phyloP scores from a whole-genome alignment of 306 rosid species.

The Leucaena leucocephala region DNA sequence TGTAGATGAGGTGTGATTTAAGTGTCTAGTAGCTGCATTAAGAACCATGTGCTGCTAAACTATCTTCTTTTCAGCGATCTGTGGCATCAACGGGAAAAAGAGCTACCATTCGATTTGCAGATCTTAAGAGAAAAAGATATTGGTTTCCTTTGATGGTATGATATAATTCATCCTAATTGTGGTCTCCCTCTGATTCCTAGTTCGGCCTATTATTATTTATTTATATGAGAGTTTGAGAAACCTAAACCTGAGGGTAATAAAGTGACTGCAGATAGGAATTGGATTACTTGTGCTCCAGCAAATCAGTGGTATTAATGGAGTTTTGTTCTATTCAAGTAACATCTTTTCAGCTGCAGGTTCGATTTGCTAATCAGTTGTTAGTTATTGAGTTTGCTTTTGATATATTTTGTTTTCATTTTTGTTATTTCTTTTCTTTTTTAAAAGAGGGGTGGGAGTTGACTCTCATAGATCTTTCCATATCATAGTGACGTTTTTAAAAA shows the following conservation, averaged over 20 bases:
- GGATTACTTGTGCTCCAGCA: conserved; percentile 84
- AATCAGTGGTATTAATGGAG: conserved; percentile 80
- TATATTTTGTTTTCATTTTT: neutral
- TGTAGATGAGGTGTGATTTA: conserved; percentile 23
- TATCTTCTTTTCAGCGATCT: conserved; percentile 55
- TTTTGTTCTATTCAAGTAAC: conserved; percentile 81
- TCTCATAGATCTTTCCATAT: neutral
- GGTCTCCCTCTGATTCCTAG: conserved; percentile 26
- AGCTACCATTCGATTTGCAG: conserved; percentile 65
- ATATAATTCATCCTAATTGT: conserved; percentile 7
- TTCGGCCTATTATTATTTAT: conserved; percentile 28
- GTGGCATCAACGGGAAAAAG: conserved; percentile 63
- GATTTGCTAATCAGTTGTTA: conserved; percentile 24
- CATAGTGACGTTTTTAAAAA: neutral
- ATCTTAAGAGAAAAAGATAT: conserved; percentile 79
- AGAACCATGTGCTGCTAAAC: conserved; percentile 31
- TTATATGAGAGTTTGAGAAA: conserved; percentile 16
- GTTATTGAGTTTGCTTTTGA: neutral
- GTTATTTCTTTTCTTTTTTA: neutral
- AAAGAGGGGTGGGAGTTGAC: neutral
- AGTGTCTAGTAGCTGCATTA: conserved; percentile 9
- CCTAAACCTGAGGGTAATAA: conserved; percentile 25
- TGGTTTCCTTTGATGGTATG: conserved; percentile 83
- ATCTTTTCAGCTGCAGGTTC: conserved; percentile 81
- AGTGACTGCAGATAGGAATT: conserved; percentile 67